phyloP scores from a whole-genome alignment of 257 asterid genomes.

The Haberlea rhodopensis region DNA sequence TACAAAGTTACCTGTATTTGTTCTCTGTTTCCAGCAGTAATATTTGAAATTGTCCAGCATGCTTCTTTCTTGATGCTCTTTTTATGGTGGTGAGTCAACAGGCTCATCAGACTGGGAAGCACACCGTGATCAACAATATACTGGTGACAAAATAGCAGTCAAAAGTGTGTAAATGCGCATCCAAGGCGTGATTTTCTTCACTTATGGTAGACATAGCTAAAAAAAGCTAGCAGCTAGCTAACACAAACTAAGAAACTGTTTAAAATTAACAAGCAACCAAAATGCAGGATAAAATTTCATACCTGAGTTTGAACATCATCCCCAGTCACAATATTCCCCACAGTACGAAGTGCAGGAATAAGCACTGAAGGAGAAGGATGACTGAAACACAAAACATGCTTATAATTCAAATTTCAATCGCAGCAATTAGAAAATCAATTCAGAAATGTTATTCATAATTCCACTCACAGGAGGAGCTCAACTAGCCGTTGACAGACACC shows the following conservation, averaged over 20 bases:
- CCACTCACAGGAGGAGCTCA: slow-evolving; percentile 80
- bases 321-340: slow-evolving; percentile 93
- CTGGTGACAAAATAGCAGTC: slow-evolving; percentile 37
- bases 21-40: slow-evolving; percentile 86
- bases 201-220: slow-evolving; percentile 1
- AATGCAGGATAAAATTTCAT: slow-evolving; percentile 8
- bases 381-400: slow-evolving; percentile 36
- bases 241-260: slow-evolving; percentile 8
- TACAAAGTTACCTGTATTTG: slow-evolving; percentile 57
- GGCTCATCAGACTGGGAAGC: slow-evolving; percentile 65
- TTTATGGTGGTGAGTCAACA: slow-evolving; percentile 82
- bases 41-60: slow-evolving; percentile 91
- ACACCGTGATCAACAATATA: slow-evolving; percentile 71
- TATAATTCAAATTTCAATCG: background rate
- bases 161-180: background rate
- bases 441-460: slow-evolving; percentile 13
- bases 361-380: slow-evolving; percentile 95
- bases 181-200: background rate
- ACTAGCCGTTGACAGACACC: slow-evolving; percentile 83
- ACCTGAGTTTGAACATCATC: slow-evolving; percentile 92
- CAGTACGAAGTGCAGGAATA: slow-evolving; percentile 92
- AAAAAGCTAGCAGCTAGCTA: slow-evolving; percentile 3
- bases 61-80: slow-evolving; percentile 97
- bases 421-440: background rate
- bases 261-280: background rate